Percentiles rank a stretch among this genome's conserved stretches.
phyloP scores from a whole-genome alignment of 2,329 filamentous ascomycete species.

The Ceratocystis albifundus region DNA sequence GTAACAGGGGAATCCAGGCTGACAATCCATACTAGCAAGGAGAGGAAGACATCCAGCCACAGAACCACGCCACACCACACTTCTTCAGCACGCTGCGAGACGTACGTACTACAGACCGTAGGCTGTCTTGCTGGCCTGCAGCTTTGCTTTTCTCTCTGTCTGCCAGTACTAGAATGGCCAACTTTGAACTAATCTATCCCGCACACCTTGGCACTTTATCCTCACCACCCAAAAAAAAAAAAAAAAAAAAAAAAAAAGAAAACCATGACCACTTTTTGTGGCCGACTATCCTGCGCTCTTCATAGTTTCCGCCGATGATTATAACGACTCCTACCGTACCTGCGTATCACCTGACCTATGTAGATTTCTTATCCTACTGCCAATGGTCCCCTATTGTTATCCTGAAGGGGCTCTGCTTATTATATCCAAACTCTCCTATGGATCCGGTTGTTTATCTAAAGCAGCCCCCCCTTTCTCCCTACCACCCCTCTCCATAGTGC shows the following conservation, averaged over 20 bases:
- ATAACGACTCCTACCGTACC: neutral
- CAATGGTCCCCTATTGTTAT: neutral
- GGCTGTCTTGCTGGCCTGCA: too few species aligned
- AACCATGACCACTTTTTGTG: neutral
- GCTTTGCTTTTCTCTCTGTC: too few species aligned
- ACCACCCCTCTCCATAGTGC: too few species aligned
- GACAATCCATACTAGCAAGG: neutral
- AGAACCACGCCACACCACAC: neutral
- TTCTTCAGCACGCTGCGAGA: neutral
- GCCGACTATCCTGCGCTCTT: neutral
- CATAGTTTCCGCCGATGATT: neutral
- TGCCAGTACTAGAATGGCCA: too few species aligned
- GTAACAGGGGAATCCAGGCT: neutral
- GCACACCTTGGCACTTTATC: too few species aligned
- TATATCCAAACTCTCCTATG: too few species aligned
- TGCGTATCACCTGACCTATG: neutral
- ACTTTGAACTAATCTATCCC: too few species aligned
- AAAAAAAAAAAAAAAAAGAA: too few species aligned
- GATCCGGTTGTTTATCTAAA: too few species aligned
- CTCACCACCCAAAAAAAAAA: too few species aligned
- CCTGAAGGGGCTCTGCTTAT: neutral
- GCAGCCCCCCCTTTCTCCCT: too few species aligned
- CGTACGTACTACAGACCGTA: neutral
- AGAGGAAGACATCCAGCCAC: neutral
- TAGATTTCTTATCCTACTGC: neutral